These are phyloP conservation scores for Erythrophleum ivorense DNA, from an alignment of 331 rosid genomes.

Conservation along the genomic window DNA sequence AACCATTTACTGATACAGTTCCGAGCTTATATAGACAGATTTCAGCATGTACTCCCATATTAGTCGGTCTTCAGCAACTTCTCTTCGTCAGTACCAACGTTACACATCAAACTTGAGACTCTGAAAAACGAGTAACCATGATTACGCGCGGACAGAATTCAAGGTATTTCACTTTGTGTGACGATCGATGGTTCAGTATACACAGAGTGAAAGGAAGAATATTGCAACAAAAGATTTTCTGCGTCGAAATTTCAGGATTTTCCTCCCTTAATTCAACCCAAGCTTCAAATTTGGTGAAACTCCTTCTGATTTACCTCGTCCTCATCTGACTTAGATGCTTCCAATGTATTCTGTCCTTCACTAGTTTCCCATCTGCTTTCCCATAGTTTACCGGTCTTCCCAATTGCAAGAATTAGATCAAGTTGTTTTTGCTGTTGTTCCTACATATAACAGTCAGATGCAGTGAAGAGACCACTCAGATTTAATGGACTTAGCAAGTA, in stretches of 20 bases:
- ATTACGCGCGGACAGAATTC: slow-evolving; percentile 33
- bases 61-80: slow-evolving; percentile 21
- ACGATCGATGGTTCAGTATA: slow-evolving; percentile 29
- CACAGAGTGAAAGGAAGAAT: slow-evolving; percentile 31
- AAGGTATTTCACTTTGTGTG: slow-evolving; percentile 16
- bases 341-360: slow-evolving; percentile 46
- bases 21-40: slow-evolving; percentile 4
- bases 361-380: slow-evolving; percentile 55
- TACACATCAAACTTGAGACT: slow-evolving; percentile 34
- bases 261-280: slow-evolving; percentile 35
- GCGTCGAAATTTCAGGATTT: slow-evolving; percentile 37
- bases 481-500: background rate
- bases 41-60: slow-evolving; percentile 18
- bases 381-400: slow-evolving; percentile 65
- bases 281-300: slow-evolving; percentile 65
- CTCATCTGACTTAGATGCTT: slow-evolving; percentile 41
- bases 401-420: slow-evolving; percentile 82
- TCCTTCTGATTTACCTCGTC: slow-evolving; percentile 60
- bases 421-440: slow-evolving; percentile 93
- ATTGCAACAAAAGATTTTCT: slow-evolving; percentile 29
- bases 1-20: slow-evolving; percentile 19
- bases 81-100: slow-evolving; percentile 26
- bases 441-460: slow-evolving; percentile 46
- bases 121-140: slow-evolving; percentile 22
- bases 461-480: slow-evolving; percentile 34